A percentile compares a stretch with the other conserved stretches of the same genome.
Evolutionary conservation across 495 filamentous ascomycete genomes (phyloP).

Genomic region (Penicillium cinerascens): DNA sequence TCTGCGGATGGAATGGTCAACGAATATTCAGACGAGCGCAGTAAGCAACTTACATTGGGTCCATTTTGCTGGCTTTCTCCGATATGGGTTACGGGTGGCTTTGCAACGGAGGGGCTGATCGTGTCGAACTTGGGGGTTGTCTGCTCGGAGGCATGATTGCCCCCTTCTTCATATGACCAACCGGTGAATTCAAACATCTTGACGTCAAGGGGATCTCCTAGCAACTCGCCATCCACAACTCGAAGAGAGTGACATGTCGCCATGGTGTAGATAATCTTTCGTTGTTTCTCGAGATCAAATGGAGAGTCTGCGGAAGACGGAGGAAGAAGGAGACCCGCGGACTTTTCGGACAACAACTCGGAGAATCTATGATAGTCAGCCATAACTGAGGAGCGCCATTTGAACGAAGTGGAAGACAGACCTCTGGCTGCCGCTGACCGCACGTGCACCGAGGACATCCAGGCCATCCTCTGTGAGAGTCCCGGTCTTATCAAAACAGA

Average conservation of each 20-base stretch:
- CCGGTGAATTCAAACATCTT: slow-evolving; percentile 99
- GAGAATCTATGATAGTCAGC: slow-evolving; percentile 50
- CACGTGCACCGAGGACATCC: slow-evolving; percentile 85
- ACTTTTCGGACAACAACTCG: slow-evolving; percentile 53
- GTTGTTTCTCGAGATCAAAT: slow-evolving; percentile 59
- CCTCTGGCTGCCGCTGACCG: slow-evolving; percentile 61
- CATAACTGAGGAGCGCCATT: not conserved
- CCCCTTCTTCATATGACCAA: slow-evolving; percentile 90
- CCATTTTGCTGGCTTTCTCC: slow-evolving; percentile 6
- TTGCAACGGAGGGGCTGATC: slow-evolving; percentile 75
- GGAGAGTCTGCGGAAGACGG: slow-evolving; percentile 45
- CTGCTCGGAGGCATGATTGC: slow-evolving; percentile 39
- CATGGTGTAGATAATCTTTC: slow-evolving; percentile 85
- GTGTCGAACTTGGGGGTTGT: slow-evolving; percentile 61
- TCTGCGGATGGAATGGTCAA: slow-evolving; percentile 17
- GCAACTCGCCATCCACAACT: slow-evolving; percentile 76
- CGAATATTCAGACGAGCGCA: not conserved
- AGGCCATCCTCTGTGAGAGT: slow-evolving; percentile 96
- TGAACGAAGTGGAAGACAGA: slow-evolving; percentile 11
- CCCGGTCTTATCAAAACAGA: slow-evolving; percentile 99
- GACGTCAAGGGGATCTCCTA: slow-evolving; percentile 92
- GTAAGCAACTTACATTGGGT: slow-evolving; percentile 26
- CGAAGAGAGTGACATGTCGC: slow-evolving; percentile 94
- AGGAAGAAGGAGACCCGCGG: slow-evolving; percentile 48
- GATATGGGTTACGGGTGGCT: slow-evolving; percentile 50